Evolutionary conservation across 2,329 filamentous ascomycete genomes (phyloP).

Genomic region (Xylaria sp.): DNA sequence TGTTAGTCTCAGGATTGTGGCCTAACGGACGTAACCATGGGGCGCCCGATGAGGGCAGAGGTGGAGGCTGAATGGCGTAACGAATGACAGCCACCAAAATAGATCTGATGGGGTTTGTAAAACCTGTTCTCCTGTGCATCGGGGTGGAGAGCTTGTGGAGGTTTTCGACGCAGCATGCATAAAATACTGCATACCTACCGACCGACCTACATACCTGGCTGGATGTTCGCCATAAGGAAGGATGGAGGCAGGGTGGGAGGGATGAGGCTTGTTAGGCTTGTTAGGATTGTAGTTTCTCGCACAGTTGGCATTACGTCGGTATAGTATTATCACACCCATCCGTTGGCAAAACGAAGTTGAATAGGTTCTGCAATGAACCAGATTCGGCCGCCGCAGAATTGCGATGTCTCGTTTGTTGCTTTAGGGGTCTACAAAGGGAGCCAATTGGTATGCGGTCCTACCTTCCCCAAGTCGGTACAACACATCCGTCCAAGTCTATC

Average conservation of each 20-base stretch:
- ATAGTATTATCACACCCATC: constrained; percentile 19
- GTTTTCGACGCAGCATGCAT: constrained; percentile 34
- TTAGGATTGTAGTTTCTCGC: not conserved
- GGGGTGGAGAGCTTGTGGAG: constrained; percentile 33
- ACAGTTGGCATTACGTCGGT: constrained; percentile 1
- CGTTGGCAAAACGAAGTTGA: constrained; percentile 2
- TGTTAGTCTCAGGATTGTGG: constrained; percentile 5
- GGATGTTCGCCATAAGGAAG: constrained; percentile 15
- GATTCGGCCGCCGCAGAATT: constrained; percentile 21
- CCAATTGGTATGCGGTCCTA: constrained; percentile 38
- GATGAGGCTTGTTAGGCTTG: not conserved
- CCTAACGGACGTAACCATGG: not conserved
- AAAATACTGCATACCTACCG: constrained; percentile 40
- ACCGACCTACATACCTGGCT: no score
- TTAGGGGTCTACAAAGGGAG: constrained; percentile 35
- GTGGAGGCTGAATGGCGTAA: constrained; percentile 14
- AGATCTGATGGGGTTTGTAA: constrained; percentile 9
- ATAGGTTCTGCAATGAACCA: constrained; percentile 9
- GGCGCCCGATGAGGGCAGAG: not conserved
- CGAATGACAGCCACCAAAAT: constrained; percentile 1
- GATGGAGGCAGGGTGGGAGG: not conserved
- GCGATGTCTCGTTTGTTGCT: constrained; percentile 28
- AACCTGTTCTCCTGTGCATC: constrained; percentile 29
- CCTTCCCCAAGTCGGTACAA: constrained; percentile 32
- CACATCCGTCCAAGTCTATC: constrained; percentile 24